phyloP scores from a whole-genome alignment of 768 basidiomycete genomes.

The Hortiboletus campestris region DNA sequence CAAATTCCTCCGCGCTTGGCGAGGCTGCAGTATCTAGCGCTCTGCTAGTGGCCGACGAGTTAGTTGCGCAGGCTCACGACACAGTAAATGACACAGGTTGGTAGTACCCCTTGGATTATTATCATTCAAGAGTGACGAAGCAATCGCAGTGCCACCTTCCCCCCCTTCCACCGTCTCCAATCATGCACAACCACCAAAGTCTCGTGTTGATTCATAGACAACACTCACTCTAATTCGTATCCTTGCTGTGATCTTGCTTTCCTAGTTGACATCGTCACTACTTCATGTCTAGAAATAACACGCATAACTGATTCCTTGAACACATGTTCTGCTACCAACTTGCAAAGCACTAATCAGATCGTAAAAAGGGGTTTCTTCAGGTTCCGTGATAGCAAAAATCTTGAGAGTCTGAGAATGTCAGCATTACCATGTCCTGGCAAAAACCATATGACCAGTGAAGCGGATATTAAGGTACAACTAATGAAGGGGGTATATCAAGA shows the following conservation, averaged over 20 bases:
- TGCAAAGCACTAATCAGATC: constrained; percentile 33
- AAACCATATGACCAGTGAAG: constrained; percentile 34
- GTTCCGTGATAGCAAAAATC: constrained; percentile 27
- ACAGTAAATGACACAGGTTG: background rate
- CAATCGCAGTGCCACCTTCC: constrained; percentile 1
- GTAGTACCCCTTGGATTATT: background rate
- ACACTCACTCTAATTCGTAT: background rate
- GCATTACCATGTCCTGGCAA: constrained; percentile 29
- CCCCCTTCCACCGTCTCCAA: background rate
- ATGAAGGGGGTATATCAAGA: constrained; percentile 35
- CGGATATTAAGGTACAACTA: constrained; percentile 38
- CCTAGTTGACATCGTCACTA: background rate
- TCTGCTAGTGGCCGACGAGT: background rate
- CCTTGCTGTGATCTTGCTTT: background rate
- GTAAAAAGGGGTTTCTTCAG: constrained; percentile 20
- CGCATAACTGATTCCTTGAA: constrained; percentile 11
- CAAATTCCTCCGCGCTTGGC: background rate
- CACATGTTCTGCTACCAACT: constrained; percentile 22
- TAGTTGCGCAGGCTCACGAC: background rate
- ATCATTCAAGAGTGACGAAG: background rate
- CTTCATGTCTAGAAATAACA: background rate
- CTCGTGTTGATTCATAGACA: background rate
- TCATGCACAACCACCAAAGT: background rate
- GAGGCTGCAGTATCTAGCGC: background rate
- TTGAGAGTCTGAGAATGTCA: constrained; percentile 24